Evolutionary conservation across 495 filamentous ascomycete genomes (phyloP).

Genomic region (Neurospora sp.): DNA sequence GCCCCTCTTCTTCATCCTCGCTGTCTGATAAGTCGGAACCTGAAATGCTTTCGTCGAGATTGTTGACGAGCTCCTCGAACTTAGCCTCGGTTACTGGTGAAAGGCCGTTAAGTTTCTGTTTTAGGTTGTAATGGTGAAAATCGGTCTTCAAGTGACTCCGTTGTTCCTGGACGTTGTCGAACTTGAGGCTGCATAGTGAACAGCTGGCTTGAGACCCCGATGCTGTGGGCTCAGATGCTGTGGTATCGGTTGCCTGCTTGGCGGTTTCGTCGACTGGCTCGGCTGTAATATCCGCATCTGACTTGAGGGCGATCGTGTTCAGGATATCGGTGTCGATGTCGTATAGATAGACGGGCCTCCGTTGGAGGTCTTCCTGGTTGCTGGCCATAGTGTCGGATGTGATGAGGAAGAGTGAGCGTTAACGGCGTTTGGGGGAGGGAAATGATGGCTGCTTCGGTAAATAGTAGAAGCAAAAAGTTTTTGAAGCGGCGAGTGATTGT

Average conservation of each 20-base stretch:
- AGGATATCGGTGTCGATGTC: slow-evolving; percentile 76
- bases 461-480: neutral
- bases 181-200: slow-evolving; percentile 64
- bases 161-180: slow-evolving; percentile 67
- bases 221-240: slow-evolving; percentile 20
- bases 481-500: neutral
- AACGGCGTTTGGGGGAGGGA: neutral
- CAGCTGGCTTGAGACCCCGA: slow-evolving; percentile 62
- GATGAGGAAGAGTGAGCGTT: neutral
- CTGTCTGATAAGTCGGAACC: slow-evolving; percentile 54
- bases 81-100: slow-evolving; percentile 62
- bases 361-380: slow-evolving; percentile 27
- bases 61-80: slow-evolving; percentile 74
- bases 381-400: slow-evolving; percentile 16
- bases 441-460: neutral
- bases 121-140: slow-evolving; percentile 87
- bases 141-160: slow-evolving; percentile 82
- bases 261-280: slow-evolving; percentile 16
- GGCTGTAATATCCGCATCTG: slow-evolving; percentile 25
- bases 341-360: slow-evolving; percentile 54
- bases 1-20: slow-evolving; percentile 40
- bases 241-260: slow-evolving; percentile 8
- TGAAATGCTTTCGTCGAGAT: slow-evolving; percentile 84
- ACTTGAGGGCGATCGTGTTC: slow-evolving; percentile 53
- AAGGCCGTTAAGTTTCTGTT: slow-evolving; percentile 68